Conservation (phyloP, 306 rosid species). For the Lablab purpureus region DNA sequence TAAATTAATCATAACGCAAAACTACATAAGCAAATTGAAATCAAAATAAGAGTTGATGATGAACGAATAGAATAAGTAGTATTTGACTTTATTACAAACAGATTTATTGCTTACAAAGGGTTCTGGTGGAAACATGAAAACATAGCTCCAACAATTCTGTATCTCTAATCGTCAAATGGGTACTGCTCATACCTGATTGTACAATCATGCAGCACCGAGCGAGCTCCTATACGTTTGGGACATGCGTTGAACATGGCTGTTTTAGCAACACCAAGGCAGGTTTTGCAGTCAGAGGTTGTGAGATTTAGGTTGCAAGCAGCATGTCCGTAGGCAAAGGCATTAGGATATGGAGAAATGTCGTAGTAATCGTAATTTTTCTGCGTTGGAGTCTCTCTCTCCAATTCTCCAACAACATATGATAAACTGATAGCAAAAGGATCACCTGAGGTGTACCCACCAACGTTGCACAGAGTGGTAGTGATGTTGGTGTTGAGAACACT, state of each 20-base stretch:
- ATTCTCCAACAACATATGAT: constrained; percentile 58
- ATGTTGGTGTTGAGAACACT: constrained; percentile 58
- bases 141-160: neutral
- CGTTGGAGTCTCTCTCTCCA: constrained; percentile 54
- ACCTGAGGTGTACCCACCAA: constrained; percentile 54
- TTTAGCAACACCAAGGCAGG: constrained; percentile 70
- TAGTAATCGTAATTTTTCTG: constrained; percentile 49
- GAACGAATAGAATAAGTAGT: too few species aligned
- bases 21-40: neutral
- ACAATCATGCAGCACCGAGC: constrained; percentile 68
- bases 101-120: neutral
- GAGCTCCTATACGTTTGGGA: constrained; percentile 62
- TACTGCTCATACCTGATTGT: constrained; percentile 78
- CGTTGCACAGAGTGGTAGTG: constrained; percentile 61
- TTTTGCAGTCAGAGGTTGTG: constrained; percentile 64
- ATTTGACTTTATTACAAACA: neutral
- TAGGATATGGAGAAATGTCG: constrained; percentile 78
- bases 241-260: constrained; percentile 52
- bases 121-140: neutral
- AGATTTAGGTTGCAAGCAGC: constrained; percentile 66
- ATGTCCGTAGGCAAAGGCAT: constrained; percentile 83
- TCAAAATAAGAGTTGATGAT: neutral
- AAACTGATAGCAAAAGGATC: constrained; percentile 68
- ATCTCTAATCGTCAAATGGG: constrained; percentile 64
- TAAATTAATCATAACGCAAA: too few species aligned